Evolutionary conservation across 331 rosid species (phyloP), one percentile per base, ranked within the genome.

Genomic region (Acacia concinna): DNA sequence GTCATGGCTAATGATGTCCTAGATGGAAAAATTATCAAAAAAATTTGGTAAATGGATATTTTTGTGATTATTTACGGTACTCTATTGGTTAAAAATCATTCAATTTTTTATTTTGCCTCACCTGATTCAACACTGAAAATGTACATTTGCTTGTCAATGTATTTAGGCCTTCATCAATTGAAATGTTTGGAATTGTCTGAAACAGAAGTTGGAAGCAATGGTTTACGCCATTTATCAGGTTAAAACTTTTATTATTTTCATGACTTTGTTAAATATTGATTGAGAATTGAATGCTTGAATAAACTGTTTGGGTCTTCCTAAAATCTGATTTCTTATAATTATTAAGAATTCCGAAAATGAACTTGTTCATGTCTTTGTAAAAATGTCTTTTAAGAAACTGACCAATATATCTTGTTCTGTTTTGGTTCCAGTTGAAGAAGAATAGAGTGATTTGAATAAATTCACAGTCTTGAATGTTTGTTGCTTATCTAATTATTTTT

Each of bases 131-230:
- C 69, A 57, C 56, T 46, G 30, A 59, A 80, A 77, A 30, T 68
- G 67, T 81, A 81, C 46, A 35, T 73, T 83, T 76, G 79, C 72
- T 68, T 67, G 38, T 54, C 3, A 44, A 79, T 84, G 84, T 74
- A 83, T 77, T 65, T 82, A 95, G 99, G 91, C 82, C 96, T 88
- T 73, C 75, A 41, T 78, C 86, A 81, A 35, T 80, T 95, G 88
- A 93, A 86, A 84, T 92, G 93, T 83, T 82, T 95, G 97, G 97
- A 91, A 86, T 82, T 95, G 85, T 95, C 99, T 23, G 99, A 95
- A 73, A 95, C 97, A 23, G 88, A 84, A 66, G 96, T 95, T 76
- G 97, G 94, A 81, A 89, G 89, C 91, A 83, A 74, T 82, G 99
- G 99, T 78, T 88, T 95, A 17, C 85, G 76, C 59, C 93, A 95